A percentile compares a stretch with the other conserved stretches of the same genome.
Conservation (phyloP, 179 eudicot species). For the Nepenthes alata region DNA sequence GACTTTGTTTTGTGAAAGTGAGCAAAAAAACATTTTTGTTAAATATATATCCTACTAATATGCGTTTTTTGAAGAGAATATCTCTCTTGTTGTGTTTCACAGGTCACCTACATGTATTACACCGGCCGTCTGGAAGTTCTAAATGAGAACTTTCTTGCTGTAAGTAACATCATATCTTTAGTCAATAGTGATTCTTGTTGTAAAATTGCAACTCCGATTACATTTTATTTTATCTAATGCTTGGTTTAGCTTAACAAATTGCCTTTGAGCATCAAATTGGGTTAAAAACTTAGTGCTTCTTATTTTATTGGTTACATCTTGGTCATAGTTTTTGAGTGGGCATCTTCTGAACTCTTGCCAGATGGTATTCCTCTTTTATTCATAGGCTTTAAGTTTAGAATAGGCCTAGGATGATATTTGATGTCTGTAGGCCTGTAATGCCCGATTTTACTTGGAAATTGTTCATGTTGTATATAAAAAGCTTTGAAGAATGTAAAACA, state of each 20-base stretch:
- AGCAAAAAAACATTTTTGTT: not conserved
- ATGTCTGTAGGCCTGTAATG: no score
- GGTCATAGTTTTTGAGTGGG: no score
- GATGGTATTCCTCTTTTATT: no score
- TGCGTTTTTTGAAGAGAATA: constrained; percentile 1
- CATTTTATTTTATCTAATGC: not conserved
- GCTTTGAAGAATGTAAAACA: no score
- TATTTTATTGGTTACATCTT: no score
- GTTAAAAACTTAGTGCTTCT: no score
- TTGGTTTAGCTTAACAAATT: not conserved
- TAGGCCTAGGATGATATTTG: no score
- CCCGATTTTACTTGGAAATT: no score
- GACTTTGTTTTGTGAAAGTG: not conserved
- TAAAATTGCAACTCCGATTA: not conserved
- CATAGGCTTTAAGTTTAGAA: no score
- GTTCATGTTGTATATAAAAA: no score
- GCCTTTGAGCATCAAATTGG: no score
- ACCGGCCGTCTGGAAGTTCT: constrained; percentile 97
- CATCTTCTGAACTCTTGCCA: no score
- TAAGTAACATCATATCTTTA: constrained; percentile 18
- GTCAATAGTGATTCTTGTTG: not conserved
- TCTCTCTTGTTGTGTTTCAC: constrained; percentile 11
- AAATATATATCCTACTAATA: not conserved
- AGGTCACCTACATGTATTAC: constrained; percentile 98
- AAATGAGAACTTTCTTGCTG: constrained; percentile 90